Base-by-base conservation (phyloP, 768 basidiomycete species). In the Hericium erinaceus region DNA sequence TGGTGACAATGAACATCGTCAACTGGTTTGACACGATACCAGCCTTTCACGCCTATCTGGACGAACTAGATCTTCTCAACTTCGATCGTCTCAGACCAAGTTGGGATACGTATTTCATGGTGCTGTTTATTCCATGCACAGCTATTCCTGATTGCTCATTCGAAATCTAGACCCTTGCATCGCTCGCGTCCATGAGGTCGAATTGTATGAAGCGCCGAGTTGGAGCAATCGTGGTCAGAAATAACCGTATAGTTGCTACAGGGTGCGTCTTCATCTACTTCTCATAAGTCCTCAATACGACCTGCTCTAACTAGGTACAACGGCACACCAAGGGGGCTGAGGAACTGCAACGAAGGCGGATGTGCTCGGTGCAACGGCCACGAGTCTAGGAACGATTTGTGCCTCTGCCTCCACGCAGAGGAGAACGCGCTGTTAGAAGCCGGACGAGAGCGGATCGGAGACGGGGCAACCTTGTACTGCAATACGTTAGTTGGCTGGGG, bases 31-130 rank as follows among this genome's bases (percentile, higher is more conserved):
- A 69, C 26, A 73, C 76, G 33, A 57, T 86, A 15, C 58, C 72
- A n/a, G 74, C 74, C 4, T 72, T 98, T 0, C 73, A 85, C 64
- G 61, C 66, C 12, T 75, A 95, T 65, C 73, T 98, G 10, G 84
- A 89, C 58, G 66, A 72, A 2, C 63, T 95, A 41, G 75, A 95
- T 67, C 69, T 98, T 7, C 66, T 84, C 38, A 79, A 94, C 66
- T 72, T 79, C 2, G 84, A 89, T 64, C 82, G 91, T 56, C 71
- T 97, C 28, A 77, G 95, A 50, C 95, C 95, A 2, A 79, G 80
- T 15, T 98, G 95, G 95, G 95, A 98, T 68, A 83, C 85, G 0
- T 98, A 98, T 71, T 98, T 98, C 70, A 98, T 98, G 95, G 92
- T 88, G 58, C 33, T 58, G 78, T 57, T 24, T 57, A 16, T 28